phyloP scores from a whole-genome alignment of 345 rosid genomes.

The Moringa oleifera region DNA sequence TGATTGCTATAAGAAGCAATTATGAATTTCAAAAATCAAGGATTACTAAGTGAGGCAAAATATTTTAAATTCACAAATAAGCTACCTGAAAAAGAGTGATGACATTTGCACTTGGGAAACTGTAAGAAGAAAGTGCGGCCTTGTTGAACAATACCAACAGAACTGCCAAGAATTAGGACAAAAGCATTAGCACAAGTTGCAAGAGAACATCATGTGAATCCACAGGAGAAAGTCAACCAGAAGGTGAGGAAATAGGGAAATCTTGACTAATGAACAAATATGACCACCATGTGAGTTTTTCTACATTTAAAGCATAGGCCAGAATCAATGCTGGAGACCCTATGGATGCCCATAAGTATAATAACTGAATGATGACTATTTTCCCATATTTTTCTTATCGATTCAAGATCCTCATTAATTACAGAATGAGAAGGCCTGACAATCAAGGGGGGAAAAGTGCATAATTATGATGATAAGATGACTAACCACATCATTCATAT shows the following conservation, averaged over 20 bases:
- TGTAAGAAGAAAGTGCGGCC: constrained; percentile 65
- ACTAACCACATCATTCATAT: no score
- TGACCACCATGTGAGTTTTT: neutral
- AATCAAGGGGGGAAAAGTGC: no score
- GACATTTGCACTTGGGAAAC: constrained; percentile 55
- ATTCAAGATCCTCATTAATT: neutral
- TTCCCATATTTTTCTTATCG: neutral
- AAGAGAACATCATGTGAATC: no score
- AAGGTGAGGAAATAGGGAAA: neutral
- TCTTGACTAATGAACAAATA: neutral
- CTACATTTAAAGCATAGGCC: neutral
- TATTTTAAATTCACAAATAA: constrained; percentile 3
- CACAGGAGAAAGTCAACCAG: neutral
- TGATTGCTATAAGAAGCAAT: neutral
- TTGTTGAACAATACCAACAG: constrained; percentile 71
- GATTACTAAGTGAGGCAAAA: neutral
- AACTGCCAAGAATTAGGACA: constrained; percentile 38
- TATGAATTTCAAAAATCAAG: neutral
- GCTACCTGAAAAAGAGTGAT: constrained; percentile 67
- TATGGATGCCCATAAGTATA: neutral
- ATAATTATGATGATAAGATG: no score
- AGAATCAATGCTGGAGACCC: neutral
- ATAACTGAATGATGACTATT: no score
- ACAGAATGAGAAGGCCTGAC: neutral
- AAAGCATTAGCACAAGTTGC: constrained; percentile 6